A percentile compares a stretch with the other conserved stretches of the same genome.
These are phyloP conservation scores for Postia placenta DNA, from an alignment of 768 basidiomycete genomes.

Conservation along the genomic window DNA sequence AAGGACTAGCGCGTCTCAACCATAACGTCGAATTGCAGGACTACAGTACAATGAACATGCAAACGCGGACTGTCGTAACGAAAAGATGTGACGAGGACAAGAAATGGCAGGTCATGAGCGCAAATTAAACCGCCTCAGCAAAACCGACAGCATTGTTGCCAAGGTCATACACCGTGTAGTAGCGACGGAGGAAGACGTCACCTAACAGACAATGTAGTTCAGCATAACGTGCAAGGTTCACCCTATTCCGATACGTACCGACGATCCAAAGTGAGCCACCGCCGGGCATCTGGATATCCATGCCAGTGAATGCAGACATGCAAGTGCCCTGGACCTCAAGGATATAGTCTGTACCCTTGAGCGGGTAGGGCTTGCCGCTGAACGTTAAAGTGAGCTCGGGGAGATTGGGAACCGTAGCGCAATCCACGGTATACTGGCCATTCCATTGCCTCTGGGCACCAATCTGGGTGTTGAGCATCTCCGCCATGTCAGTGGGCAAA, in stretches of 20 bases:
- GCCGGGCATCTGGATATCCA: constrained; percentile 78
- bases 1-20: too few species aligned
- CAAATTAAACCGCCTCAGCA: constrained; percentile 45
- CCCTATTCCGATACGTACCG: constrained; percentile 41
- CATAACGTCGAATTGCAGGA: too few species aligned
- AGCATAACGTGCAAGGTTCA: background rate
- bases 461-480: constrained; percentile 95
- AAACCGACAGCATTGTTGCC: constrained; percentile 80
- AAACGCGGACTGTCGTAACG: too few species aligned
- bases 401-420: constrained; percentile 73
- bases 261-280: constrained; percentile 84
- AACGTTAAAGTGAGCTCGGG: constrained; percentile 86
- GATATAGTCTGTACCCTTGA: constrained; percentile 85
- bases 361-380: constrained; percentile 67
- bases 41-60: too few species aligned
- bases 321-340: constrained; percentile 89
- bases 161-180: constrained; percentile 87
- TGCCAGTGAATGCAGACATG: constrained; percentile 86
- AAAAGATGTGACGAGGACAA: too few species aligned
- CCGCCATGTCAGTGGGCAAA: constrained; percentile 89
- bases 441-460: constrained; percentile 95
- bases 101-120: too few species aligned
- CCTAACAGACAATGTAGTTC: constrained; percentile 31
- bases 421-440: constrained; percentile 91
- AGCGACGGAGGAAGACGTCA: constrained; percentile 89